Conservation (phyloP, 208 protist species). For the Balamuthia mandrillaris region DNA sequence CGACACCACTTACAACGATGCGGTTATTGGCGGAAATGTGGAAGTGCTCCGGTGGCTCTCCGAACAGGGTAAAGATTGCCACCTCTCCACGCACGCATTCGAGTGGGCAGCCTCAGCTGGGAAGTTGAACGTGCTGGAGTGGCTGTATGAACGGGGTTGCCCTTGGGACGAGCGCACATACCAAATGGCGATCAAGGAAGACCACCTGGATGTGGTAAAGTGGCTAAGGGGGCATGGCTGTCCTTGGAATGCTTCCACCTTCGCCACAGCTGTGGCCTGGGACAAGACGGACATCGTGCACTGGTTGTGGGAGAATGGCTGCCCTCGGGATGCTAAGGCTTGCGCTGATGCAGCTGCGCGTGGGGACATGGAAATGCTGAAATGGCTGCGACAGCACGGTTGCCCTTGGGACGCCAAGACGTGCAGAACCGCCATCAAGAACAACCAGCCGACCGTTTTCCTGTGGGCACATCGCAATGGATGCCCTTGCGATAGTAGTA, state of each 20-base stretch:
- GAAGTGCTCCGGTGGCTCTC: background rate
- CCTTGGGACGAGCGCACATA: background rate
- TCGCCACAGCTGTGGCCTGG: background rate
- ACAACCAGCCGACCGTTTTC: no score
- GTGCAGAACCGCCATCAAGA: no score
- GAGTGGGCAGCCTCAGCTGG: background rate
- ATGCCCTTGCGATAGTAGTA: no score
- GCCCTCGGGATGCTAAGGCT: background rate
- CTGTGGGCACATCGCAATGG: no score
- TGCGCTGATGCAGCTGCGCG: background rate
- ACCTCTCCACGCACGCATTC: no score
- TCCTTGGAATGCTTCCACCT: background rate
- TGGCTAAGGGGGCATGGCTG: background rate
- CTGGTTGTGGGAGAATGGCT: background rate
- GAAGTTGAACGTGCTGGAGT: background rate
- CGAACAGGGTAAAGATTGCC: no score
- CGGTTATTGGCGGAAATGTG: background rate
- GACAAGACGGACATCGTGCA: background rate
- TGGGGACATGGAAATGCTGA: background rate
- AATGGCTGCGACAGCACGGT: background rate
- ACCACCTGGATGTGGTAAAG: background rate
- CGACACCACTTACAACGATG: background rate
- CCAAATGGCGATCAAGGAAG: background rate
- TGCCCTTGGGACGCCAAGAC: background rate
- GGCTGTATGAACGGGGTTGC: background rate